Evolutionary conservation across 352 stramenopile genomes (phyloP), one percentile per base, ranked within the genome.

Genomic region (Saprolegnia parasitica): DNA sequence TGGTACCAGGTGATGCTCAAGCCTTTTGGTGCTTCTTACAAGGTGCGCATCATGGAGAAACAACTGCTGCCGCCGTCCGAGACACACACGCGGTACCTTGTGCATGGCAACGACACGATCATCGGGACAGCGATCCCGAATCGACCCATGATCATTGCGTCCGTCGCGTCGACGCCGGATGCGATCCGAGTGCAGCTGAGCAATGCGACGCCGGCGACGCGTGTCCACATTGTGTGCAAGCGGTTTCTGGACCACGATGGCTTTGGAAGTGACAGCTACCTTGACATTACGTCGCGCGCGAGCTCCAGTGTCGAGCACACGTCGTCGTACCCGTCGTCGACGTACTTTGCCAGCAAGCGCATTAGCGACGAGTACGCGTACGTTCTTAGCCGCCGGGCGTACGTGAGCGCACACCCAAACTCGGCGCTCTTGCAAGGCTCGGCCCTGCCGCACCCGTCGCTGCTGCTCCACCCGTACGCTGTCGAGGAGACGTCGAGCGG

Each of bases 311-410:
- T 35, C 29, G 29, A 35, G 5, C 29, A 35, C 29, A 35, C 2
- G 2, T 35, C 29, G 29, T 35, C 52, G 24, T 60, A 60, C n/a
- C 52, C 52, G 24, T 26, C 52, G 23, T 42, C 23, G 24, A 73
- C 81, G 20, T 88, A 78, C 58, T 72, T 87, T 50, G 79, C 79
- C 62, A 83, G 79, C 65, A 79, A 79, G 32, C 84, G 81, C 54
- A 84, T 92, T 23, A 82, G 81, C 58, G 84, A 90, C 56, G 84
- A 92, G 56, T 86, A 88, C 68, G 65, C 76, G 11, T 92, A 92
- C 62, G 87, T 90, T 70, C 74, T 90, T 24, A 76, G 83, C 42
- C 78, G 84, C 16, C 78, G 81, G 11, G 74, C 76, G 5, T 79
- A 68, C 40, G 68, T 73, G 1, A 35, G 76, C 32, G 58, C 72